Base-by-base conservation (phyloP, 768 basidiomycete species). In the Boletus reticulatus region DNA sequence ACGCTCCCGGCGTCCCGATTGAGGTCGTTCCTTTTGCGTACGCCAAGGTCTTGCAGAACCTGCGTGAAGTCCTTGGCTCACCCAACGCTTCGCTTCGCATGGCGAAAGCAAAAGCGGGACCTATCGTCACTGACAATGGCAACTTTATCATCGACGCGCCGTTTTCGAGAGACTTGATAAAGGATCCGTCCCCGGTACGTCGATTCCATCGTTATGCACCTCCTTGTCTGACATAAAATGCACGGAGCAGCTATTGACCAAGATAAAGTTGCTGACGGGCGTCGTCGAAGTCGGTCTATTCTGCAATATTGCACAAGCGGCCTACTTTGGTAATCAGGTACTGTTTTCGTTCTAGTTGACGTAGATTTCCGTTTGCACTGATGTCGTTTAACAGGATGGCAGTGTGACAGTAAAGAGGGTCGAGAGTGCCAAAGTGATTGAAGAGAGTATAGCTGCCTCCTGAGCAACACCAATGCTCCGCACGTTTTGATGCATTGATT, bases 261-360 rank as follows among this genome's bases (percentile, higher is more conserved):
- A 80, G 57, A 88, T 98, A 67, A 98, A 98, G 78, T 83, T 96
- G 81, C 79, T 98, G 56, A 98, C 96, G 4, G 97, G 97, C 44
- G 93, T 98, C 22, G 92, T 98, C n/a, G 97, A 99, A 72, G 97
- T 98, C 34, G 97, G 97, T 1, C 72, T 99, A n/a, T 98, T 99
- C 76, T 94, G 92, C 68, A 78, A 85, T 51, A 87, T 97, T 80
- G 94, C 90, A 6, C 83, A 87, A 67, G 94, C 94, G 1, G 96
- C 95, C n/a, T 98, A 98, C 77, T 99, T 98, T 72, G 92, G 92
- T 19, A 94, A 94, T 61, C 78, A 84, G 74, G 91, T 89, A 43
- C 43, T 75, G 66, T 50, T 8, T 39, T 24, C 7, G 11, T 51
- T 13, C 27, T 47, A 9, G 11, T 27, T 16, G 11, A 32, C 4